Percentiles rank a stretch among this genome's conserved stretches.
These are phyloP conservation scores for Leccinum boreale DNA, from an alignment of 768 basidiomycete species.

Conservation along the genomic window DNA sequence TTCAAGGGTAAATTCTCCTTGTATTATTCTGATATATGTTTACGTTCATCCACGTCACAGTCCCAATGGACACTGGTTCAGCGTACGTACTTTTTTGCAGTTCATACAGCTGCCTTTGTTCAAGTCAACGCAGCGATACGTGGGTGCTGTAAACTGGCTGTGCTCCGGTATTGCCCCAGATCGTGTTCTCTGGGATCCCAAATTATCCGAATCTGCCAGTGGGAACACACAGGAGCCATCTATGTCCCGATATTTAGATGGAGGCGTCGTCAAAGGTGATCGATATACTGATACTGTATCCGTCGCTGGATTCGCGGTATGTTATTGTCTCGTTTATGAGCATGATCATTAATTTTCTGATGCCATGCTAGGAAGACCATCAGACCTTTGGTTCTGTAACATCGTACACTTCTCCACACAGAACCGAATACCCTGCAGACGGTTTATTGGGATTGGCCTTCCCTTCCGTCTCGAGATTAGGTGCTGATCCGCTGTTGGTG, in stretches of 20 bases:
- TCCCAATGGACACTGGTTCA: neutral
- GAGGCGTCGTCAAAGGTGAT: neutral
- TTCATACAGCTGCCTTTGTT: neutral
- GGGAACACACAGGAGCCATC: neutral
- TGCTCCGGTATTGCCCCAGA: neutral
- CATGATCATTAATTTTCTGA: neutral
- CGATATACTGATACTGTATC: neutral
- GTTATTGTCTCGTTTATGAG: neutral
- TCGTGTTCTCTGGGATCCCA: neutral
- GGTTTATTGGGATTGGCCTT: neutral
- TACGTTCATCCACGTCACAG: neutral
- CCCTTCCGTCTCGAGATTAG: neutral
- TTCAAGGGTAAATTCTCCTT: neutral
- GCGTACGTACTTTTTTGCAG: neutral
- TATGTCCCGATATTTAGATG: neutral
- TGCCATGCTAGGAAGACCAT: neutral
- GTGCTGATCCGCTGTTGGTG: neutral
- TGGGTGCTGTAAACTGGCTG: neutral
- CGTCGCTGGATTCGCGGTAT: neutral
- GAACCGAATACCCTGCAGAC: neutral
- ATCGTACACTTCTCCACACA: neutral
- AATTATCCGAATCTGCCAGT: neutral
- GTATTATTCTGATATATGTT: neutral
- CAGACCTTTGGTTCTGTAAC: neutral
- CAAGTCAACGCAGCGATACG: neutral